phyloP scores from a whole-genome alignment of 805 yeast genomes.

The Ogataea corticis region DNA sequence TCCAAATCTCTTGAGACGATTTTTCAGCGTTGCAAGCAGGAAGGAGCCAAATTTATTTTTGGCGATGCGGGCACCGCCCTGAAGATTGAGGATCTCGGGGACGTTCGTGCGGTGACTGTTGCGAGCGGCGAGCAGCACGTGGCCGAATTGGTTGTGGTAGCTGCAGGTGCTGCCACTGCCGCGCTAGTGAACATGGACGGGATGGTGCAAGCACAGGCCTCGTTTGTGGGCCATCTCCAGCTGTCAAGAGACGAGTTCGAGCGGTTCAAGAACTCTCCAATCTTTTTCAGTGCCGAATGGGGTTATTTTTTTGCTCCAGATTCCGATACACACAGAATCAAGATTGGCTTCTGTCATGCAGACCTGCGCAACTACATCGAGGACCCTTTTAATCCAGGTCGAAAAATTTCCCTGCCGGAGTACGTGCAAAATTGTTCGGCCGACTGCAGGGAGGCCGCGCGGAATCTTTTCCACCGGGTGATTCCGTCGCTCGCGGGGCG shows the following conservation, averaged over 20 bases:
- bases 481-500: slow-evolving; percentile 40
- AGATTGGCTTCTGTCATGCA: slow-evolving; percentile 37
- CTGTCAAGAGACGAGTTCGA: slow-evolving; percentile 37
- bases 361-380: slow-evolving; percentile 29
- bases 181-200: slow-evolving; percentile 31
- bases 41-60: slow-evolving; percentile 26
- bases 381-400: slow-evolving; percentile 30
- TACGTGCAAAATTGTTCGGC: slow-evolving; percentile 24
- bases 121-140: slow-evolving; percentile 27
- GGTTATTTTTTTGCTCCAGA: slow-evolving; percentile 54
- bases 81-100: slow-evolving; percentile 1
- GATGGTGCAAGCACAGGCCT: slow-evolving; percentile 32
- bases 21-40: slow-evolving; percentile 14
- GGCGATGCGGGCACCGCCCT: slow-evolving; percentile 18
- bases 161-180: slow-evolving; percentile 42
- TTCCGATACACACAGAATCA: slow-evolving; percentile 34
- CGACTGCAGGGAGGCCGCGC: slow-evolving; percentile 32
- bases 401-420: slow-evolving; percentile 32
- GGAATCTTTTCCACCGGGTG: slow-evolving; percentile 26
- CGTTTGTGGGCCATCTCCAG: slow-evolving; percentile 38
- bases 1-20: slow-evolving; percentile 27
- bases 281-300: slow-evolving; percentile 42
- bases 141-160: slow-evolving; percentile 35
- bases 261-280: slow-evolving; percentile 39
- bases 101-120: slow-evolving; percentile 2